phyloP scores from a whole-genome alignment of 306 rosid genomes.

The Cicer chorassanicum region DNA sequence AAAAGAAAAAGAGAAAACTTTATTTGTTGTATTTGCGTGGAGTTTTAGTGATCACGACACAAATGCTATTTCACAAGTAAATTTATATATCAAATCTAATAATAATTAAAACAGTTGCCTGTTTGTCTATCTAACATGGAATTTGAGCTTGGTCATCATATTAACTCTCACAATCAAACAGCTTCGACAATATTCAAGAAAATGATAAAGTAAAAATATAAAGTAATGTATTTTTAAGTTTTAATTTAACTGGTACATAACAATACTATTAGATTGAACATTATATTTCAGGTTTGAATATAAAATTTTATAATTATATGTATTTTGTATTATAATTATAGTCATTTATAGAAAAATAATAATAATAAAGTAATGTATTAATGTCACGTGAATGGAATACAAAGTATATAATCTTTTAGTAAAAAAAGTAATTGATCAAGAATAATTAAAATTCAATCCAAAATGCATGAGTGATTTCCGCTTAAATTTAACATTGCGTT shows the following conservation, averaged over 20 bases:
- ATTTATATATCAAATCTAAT: neutral
- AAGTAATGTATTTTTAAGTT: no score
- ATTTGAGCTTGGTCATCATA: neutral
- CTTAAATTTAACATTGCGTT: no score
- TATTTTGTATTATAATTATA: no score
- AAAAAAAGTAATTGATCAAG: neutral
- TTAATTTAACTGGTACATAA: no score
- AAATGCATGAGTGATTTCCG: neutral
- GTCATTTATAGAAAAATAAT: no score
- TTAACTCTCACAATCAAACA: neutral
- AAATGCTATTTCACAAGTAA: conserved; percentile 22
- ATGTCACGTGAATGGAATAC: conserved; percentile 1
- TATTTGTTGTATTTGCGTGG: neutral
- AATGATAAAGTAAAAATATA: neutral
- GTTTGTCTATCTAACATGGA: neutral
- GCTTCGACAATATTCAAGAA: neutral
- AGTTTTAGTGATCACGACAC: neutral
- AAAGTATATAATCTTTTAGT: neutral
- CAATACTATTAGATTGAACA: no score
- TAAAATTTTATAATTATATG: no score
- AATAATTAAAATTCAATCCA: neutral
- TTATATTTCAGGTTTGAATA: no score
- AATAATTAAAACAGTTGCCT: neutral
- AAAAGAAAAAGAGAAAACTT: no score
- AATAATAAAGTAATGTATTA: conserved; percentile 1